Percentiles rank a stretch among this genome's conserved stretches.
These are phyloP conservation scores for Talaromyces sp. DNA, from an alignment of 2,329 filamentous ascomycete species.

Conservation along the genomic window DNA sequence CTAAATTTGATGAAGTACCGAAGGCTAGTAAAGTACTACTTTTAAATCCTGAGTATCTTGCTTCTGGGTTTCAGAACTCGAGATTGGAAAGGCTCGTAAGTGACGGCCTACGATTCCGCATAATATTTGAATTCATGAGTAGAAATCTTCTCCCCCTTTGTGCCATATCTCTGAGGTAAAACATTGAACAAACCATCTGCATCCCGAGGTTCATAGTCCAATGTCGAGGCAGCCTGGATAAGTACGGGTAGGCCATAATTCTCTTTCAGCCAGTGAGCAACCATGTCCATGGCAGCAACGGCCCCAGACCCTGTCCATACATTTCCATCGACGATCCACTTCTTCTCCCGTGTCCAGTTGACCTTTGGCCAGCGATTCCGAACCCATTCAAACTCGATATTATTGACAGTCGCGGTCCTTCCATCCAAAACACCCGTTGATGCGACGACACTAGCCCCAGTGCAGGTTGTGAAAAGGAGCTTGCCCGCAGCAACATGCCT, in stretches of 20 bases:
- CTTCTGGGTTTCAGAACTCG: too few species aligned
- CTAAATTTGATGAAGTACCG: too few species aligned
- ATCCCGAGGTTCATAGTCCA: constrained; percentile 41
- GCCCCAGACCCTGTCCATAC: constrained; percentile 49
- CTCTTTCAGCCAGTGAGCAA: constrained; percentile 41
- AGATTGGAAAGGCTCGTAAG: too few species aligned
- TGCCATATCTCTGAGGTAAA: constrained; percentile 30
- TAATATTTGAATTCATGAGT: constrained; percentile 22
- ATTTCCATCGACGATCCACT: constrained; percentile 48
- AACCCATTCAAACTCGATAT: constrained; percentile 30
- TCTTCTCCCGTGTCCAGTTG: constrained; percentile 43
- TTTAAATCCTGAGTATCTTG: too few species aligned
- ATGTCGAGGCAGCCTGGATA: constrained; percentile 18
- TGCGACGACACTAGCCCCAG: constrained; percentile 21
- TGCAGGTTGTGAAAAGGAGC: constrained; percentile 24
- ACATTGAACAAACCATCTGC: constrained; percentile 28
- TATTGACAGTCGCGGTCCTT: constrained; percentile 44
- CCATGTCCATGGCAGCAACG: constrained; percentile 47
- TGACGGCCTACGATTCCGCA: not conserved
- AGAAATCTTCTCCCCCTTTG: constrained; percentile 29
- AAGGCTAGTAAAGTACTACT: too few species aligned
- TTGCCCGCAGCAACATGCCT: constrained; percentile 38
- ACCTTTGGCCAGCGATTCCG: constrained; percentile 39
- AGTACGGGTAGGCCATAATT: constrained; percentile 33
- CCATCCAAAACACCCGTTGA: constrained; percentile 43